These are phyloP conservation scores for Clavariopsis aquatica DNA, from an alignment of 495 filamentous ascomycete species.

Conservation along the genomic window DNA sequence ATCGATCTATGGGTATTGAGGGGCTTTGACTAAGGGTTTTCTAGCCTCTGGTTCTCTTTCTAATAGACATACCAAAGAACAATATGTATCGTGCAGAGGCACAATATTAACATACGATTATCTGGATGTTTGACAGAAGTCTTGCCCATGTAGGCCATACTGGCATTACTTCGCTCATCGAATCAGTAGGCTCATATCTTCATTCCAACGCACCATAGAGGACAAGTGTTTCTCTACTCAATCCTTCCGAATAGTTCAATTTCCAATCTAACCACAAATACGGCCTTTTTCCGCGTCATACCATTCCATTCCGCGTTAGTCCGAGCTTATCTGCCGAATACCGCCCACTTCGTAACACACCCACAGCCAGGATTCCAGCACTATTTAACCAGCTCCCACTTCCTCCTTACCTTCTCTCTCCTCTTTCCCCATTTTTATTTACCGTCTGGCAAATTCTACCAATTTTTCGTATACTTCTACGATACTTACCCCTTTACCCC, in stretches of 20 bases:
- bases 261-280: not conserved
- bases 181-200: no score
- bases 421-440: not conserved
- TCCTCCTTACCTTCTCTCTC: not conserved
- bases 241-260: not conserved
- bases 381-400: conserved; percentile 3
- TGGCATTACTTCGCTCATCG: no score
- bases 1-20: not conserved
- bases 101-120: no score
- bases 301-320: conserved; percentile 2
- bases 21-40: no score
- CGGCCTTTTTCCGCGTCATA: not conserved
- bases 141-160: no score
- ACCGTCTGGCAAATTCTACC: not conserved
- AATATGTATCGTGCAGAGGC: no score
- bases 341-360: not conserved
- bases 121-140: no score
- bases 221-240: not conserved
- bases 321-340: conserved; percentile 6
- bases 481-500: conserved; percentile 9
- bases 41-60: no score
- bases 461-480: conserved; percentile 2
- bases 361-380: not conserved
- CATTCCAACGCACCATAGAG: no score
- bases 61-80: no score